Evolutionary conservation across 768 basidiomycete species (phyloP), one percentile per base, ranked within the genome.

Genomic region (Leucocoprinus leucothites): DNA sequence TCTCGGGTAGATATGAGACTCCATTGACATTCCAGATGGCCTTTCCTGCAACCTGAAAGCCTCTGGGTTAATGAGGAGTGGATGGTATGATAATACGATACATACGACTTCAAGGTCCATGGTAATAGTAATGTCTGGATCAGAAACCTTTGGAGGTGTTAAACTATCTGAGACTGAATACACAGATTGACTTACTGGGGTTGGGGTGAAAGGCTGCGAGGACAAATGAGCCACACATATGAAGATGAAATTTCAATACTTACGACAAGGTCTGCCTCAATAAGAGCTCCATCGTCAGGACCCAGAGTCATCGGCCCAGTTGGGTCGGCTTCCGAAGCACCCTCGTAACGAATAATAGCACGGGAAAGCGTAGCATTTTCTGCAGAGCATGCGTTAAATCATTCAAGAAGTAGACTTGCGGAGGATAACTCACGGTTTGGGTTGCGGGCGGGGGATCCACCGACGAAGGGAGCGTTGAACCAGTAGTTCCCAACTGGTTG

Each of bases 401-500:
- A 38, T 9, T 14, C 2, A 1, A 28, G 14, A 3, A 11, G 5
- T 19, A 35, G 14, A 14, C 24, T 5, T 11, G 8, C 1, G 4
- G 16, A 6, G n/a, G 24, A 19, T 3, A 16, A 52, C 71, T 51
- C 60, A 71, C 72, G 66, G 49, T 71, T 66, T 9, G 58, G 36
- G 57, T 74, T 73, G 48, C 59, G 63, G 5, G 65, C 60, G 2
- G 67, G 67, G 45, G 61, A 59, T 24, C 71, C 70, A 43, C 68
- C 67, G 11, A 63, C 62, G 65, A 69, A 72, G 14, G 62, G 67
- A 19, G 65, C 71, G 51, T 70, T 73, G 59, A 79, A 65, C 69
- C 78, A 79, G 63, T 80, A 81, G 64, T 80, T 81, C 2, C 56
- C 73, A 0, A 79, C 65, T 0, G 72, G 64, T 56, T 79, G 74